Conservation (phyloP, 2,329 filamentous ascomycete species). For the Neocucurbitaria cava region DNA sequence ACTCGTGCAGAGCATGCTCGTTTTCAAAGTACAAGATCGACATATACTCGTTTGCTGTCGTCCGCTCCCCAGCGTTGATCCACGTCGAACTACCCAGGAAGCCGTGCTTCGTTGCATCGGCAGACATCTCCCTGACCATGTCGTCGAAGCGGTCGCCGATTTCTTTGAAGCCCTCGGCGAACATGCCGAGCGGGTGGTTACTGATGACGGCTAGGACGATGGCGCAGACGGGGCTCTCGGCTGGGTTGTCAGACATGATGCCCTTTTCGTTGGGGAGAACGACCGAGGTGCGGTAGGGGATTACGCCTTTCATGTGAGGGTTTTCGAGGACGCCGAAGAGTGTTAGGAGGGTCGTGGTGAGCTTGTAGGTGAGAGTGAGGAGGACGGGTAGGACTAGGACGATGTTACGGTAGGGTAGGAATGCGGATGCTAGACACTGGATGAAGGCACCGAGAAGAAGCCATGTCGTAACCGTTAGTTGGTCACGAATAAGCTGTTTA, state of each 20-base stretch:
- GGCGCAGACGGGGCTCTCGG: conserved; percentile 7
- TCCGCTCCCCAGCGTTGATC: conserved; percentile 6
- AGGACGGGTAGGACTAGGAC: conserved; percentile 11
- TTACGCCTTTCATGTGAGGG: conserved; percentile 2
- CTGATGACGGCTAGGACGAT: conserved; percentile 11
- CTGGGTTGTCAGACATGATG: not conserved
- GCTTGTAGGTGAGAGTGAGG: conserved; percentile 12
- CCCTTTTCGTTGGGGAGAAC: conserved; percentile 11
- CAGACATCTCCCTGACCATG: conserved; percentile 1
- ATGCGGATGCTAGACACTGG: conserved; percentile 6
- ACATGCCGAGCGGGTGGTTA: conserved; percentile 17
- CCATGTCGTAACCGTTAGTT: conserved; percentile 11
- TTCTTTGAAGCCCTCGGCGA: conserved; percentile 13
- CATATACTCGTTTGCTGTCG: conserved; percentile 10
- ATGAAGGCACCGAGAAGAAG: conserved; percentile 12
- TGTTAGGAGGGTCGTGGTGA: conserved; percentile 1
- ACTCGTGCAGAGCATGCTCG: conserved; percentile 13
- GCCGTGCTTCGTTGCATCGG: conserved; percentile 2
- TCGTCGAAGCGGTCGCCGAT: conserved; percentile 7
- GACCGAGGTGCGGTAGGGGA: conserved; percentile 1
- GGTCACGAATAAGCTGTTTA: conserved; percentile 11
- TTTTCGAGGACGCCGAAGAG: conserved; percentile 2
- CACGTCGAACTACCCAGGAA: conserved; percentile 10
- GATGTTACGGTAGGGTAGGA: conserved; percentile 16
- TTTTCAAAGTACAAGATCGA: conserved; percentile 15